These are phyloP conservation scores for Helianthus tuberosus DNA, from an alignment of 129 eudicot genomes.

Conservation along the genomic window DNA sequence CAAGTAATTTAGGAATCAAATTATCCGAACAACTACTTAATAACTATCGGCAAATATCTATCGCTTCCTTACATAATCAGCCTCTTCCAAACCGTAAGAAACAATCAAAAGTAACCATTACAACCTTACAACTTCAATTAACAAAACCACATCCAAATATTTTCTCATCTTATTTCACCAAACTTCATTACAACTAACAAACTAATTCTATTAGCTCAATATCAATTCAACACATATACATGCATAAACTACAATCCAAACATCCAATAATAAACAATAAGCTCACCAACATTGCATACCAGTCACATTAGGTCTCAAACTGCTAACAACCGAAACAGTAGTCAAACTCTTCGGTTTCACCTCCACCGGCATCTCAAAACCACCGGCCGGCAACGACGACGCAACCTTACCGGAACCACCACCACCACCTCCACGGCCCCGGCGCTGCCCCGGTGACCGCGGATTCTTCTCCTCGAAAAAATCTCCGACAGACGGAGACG, in stretches of 20 bases:
- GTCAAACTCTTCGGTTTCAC: constrained; percentile 59
- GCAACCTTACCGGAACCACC: constrained; percentile 58
- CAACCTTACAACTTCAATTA: not conserved
- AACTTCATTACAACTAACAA: not conserved
- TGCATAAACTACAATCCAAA: not conserved
- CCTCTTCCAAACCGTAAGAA: not conserved
- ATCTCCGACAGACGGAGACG: constrained; percentile 40
- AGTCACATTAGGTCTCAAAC: constrained; percentile 29
- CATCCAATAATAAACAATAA: not conserved
- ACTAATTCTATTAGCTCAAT: not conserved
- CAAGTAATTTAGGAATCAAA: not conserved
- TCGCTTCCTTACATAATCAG: not conserved
- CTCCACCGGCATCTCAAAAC: constrained; percentile 50
- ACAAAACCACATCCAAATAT: not conserved
- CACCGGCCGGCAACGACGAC: constrained; percentile 66
- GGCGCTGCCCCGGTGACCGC: constrained; percentile 38
- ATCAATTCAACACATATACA: not conserved
- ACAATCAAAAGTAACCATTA: not conserved
- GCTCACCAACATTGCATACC: constrained; percentile 10
- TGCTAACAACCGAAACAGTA: constrained; percentile 48
- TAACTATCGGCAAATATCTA: not conserved
- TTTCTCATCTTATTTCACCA: not conserved
- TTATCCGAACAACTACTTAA: not conserved
- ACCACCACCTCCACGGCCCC: constrained; percentile 15
- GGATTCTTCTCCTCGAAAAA: constrained; percentile 46